phyloP scores from a whole-genome alignment of 352 stramenopile genomes.

The Pythium grandisporangium region DNA sequence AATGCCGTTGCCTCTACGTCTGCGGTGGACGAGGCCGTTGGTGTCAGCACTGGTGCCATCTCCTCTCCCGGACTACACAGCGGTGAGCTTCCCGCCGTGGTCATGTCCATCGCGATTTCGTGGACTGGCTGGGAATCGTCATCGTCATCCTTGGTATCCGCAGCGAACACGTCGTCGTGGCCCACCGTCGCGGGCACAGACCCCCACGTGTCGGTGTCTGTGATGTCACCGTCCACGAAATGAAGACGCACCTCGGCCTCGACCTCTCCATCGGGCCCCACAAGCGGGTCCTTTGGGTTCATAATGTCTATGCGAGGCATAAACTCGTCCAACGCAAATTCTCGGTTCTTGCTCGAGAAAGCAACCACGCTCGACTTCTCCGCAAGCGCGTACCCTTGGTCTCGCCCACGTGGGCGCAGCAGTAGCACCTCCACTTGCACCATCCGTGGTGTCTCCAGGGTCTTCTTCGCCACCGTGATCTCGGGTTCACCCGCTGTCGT shows the following conservation, averaged over 20 bases:
- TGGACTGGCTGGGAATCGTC: slow-evolving; percentile 8
- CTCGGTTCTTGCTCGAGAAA: slow-evolving; percentile 35
- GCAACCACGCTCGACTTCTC: slow-evolving; percentile 34
- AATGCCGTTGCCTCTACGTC: slow-evolving; percentile 1
- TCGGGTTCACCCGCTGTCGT: slow-evolving; percentile 2
- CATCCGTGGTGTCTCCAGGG: no score
- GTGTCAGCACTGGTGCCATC: slow-evolving; percentile 10
- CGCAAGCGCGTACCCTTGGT: slow-evolving; percentile 7
- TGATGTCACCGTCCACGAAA: slow-evolving; percentile 14
- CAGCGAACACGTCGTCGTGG: slow-evolving; percentile 1
- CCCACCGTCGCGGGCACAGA: slow-evolving; percentile 5
- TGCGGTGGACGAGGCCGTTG: slow-evolving; percentile 1
- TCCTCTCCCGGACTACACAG: no score
- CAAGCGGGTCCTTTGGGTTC: slow-evolving; percentile 30
- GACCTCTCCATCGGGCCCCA: slow-evolving; percentile 31
- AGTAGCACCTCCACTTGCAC: slow-evolving; percentile 37
- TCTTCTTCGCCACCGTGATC: no score
- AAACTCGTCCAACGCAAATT: slow-evolving; percentile 54
- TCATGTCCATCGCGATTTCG: slow-evolving; percentile 3
- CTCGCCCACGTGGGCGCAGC: slow-evolving; percentile 18
- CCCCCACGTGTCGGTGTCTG: not conserved
- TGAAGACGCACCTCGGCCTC: slow-evolving; percentile 40
- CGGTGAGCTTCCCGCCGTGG: no score
- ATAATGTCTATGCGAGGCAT: slow-evolving; percentile 30
- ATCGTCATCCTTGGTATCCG: slow-evolving; percentile 14